Evolutionary conservation across 805 yeast genomes (phyloP).

Genomic region (Cyberlindnera euphorbiiphila): DNA sequence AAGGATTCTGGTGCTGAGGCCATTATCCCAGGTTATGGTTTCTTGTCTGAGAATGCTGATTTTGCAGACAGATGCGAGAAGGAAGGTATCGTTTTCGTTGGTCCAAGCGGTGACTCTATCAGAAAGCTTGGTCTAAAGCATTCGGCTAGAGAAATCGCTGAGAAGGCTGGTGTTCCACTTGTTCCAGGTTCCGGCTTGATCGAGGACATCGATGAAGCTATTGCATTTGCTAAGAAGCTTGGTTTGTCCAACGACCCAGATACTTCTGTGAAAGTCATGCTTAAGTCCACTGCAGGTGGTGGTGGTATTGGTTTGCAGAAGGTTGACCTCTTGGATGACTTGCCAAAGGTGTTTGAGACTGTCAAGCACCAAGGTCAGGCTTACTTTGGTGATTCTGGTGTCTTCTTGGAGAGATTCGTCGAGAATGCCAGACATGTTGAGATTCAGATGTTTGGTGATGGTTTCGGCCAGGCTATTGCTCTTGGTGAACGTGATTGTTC

Average conservation of each 20-base stretch:
- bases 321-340: conserved; percentile 78
- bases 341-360: conserved; percentile 79
- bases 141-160: conserved; percentile 93
- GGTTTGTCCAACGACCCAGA: conserved; percentile 36
- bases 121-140: conserved; percentile 90
- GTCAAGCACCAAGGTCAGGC: conserved; percentile 93
- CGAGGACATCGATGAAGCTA: conserved; percentile 67
- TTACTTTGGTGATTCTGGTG: conserved; percentile 94
- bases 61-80: conserved; percentile 82
- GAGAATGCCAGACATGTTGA: conserved; percentile 96
- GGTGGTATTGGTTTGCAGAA: conserved; percentile 98
- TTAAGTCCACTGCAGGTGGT: conserved; percentile 97
- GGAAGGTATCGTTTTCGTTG: conserved; percentile 88
- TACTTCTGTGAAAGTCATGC: conserved; percentile 81
- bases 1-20: conserved; percentile 84
- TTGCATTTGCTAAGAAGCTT: conserved; percentile 63
- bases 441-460: conserved; percentile 95
- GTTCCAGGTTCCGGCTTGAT: conserved; percentile 97
- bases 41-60: conserved; percentile 93
- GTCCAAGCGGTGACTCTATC: conserved; percentile 95
- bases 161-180: conserved; percentile 86
- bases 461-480: conserved; percentile 87
- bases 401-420: conserved; percentile 89
- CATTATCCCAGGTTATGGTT: conserved; percentile 97
- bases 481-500: conserved; percentile 98